Evolutionary conservation across 768 basidiomycete species (phyloP), one percentile per base, ranked within the genome.

Genomic region (Gloeostereum incarnatum): DNA sequence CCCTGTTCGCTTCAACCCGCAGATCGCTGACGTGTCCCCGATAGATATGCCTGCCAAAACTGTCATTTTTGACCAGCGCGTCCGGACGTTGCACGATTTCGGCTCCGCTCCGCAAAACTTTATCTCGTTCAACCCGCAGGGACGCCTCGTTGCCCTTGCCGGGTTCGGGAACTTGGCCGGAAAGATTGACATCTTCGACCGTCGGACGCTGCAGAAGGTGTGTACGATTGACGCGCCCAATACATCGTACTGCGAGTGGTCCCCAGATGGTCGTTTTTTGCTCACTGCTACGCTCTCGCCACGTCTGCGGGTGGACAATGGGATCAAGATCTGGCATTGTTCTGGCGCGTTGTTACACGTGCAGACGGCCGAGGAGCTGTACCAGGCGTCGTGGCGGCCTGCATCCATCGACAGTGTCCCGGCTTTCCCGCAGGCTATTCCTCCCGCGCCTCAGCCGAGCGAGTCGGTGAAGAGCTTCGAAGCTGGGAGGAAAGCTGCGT

Each of bases 101-200:
- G 94, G 92, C 31, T 65, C 82, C 4, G 75, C 81, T 8, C 92
- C 92, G 29, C 78, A 78, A 60, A 99, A 99, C 62, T 93, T 85
- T 60, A 76, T 97, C 40, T 74, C 81, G 14, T 98, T 94, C 73
- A 96, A 94, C 58, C 88, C 93, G 0, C 93, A 98, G 59, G 85
- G 83, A 6, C 79, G 90, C 3, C 69, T 99, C 13, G 57, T 99
- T 42, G 76, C 87, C 31, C 69, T 94, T 22, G 96, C 90, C 1
- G 96, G 96, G 5, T 99, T 98, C 58, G 94, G 96, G 19, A 99
- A 98, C 56, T 71, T 99, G 32, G 88, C 91, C 0, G 96, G 96
- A 14, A 89, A 91, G 57, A 79, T 93, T 43, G 88, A 96, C 51
- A 65, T 99, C 47, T 82, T 83, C 60, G 96, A 98, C 59, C 79